Evolutionary conservation across 2,329 filamentous ascomycete species (phyloP).

Genomic region (Cladophialophora immunda): DNA sequence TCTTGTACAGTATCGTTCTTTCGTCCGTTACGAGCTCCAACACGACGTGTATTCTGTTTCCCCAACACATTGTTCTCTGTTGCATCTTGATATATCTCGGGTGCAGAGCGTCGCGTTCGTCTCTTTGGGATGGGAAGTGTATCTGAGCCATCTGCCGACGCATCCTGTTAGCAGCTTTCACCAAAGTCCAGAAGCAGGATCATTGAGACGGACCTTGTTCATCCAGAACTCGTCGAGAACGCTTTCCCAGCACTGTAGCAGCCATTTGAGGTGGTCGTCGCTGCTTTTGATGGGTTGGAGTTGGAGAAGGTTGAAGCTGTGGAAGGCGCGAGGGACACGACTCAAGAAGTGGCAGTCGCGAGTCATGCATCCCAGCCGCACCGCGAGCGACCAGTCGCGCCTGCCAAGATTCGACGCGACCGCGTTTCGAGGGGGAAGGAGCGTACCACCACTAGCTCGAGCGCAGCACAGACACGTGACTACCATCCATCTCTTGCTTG

Average conservation of each 20-base stretch:
- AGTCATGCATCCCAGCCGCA: conserved; percentile 24
- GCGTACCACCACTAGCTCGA: conserved; percentile 10
- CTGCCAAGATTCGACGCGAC: conserved; percentile 25
- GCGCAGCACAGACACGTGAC: not conserved
- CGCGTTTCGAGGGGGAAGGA: conserved; percentile 15
- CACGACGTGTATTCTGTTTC: conserved; percentile 39
- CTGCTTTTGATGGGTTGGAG: conserved; percentile 43
- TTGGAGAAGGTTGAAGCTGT: conserved; percentile 28
- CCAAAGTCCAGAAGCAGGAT: conserved; percentile 19
- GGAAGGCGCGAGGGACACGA: conserved; percentile 32
- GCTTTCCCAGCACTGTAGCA: conserved; percentile 53
- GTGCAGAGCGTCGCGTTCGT: conserved; percentile 55
- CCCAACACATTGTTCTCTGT: conserved; percentile 34
- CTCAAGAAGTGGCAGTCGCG: conserved; percentile 27
- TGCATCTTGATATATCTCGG: conserved; percentile 49
- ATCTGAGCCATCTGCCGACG: conserved; percentile 31
- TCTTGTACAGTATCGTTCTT: conserved; percentile 57
- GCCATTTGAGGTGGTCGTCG: conserved; percentile 50
- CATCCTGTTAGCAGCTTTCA: conserved; percentile 19
- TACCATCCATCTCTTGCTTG: not conserved
- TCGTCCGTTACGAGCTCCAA: conserved; percentile 52
- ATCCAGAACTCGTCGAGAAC: conserved; percentile 50
- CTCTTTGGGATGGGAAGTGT: conserved; percentile 50
- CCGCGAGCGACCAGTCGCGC: not conserved
- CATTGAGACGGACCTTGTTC: conserved; percentile 49